Base-by-base conservation (phyloP, 192 early-diverging fungal genomes). In the Backusella liffmaniae region DNA sequence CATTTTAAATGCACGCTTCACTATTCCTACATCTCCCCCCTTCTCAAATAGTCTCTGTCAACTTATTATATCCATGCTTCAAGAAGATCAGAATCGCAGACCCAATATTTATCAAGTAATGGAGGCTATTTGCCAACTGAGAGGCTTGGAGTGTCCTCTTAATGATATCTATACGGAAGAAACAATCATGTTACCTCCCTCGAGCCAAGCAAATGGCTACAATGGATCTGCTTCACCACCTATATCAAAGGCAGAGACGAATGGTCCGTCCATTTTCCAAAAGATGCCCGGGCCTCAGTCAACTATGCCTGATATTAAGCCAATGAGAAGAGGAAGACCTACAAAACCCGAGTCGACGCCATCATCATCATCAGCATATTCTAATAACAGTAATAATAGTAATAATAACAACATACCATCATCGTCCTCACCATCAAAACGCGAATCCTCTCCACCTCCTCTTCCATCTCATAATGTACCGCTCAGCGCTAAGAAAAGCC, bases 291-390 rank as follows among this genome's bases (percentile, higher is more conserved):
- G 83, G 32, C 62, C 82, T 77, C 71, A 82, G 73, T 73, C 37
- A 26, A 5, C 79, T 76, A 26, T 86, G 76, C 86, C 84, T 70
- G 79, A 78, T 29, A 90, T 93, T 73, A 85, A 87, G 39, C 95
- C 96, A 0, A 98, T 98, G 97, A 89, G 97, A 3, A 88, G 97
- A 53, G 97, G 97, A 39, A 88, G 97, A 3, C 97, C 97, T 23
- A 85, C 88, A 29, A 89, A 84, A 44, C 70, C 82, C 16, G 72
- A 78, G 12, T 73, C 53, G 18, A 6, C 42, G 5, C 21, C 72
- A 36, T 41, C 66, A 26, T 26, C 56, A 62, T 29, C 56, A 23
- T 12, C 46, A 18, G 5, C 56, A 9, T 62, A 62, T 62, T 62
- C 56, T 13, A 62, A 62, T 62, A 29, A 44, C 5, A 44, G 0